phyloP scores from a whole-genome alignment of 768 basidiomycete species.

The Mycena amicta region DNA sequence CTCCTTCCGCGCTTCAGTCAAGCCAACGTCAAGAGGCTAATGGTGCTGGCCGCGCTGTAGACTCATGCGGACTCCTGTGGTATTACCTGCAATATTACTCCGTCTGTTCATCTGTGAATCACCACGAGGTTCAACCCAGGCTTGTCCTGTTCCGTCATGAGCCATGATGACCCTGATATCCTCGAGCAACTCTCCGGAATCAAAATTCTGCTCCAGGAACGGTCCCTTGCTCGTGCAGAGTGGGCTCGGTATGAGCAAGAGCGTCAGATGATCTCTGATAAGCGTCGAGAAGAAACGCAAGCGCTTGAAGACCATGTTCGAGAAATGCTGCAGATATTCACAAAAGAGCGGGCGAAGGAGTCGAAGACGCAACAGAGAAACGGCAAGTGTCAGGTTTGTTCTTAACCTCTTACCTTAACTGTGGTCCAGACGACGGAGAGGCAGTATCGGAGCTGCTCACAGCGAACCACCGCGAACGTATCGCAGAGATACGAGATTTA shows the following conservation, averaged over 20 bases:
- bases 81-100: background rate
- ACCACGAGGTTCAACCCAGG: slow-evolving; percentile 10
- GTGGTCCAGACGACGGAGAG: background rate
- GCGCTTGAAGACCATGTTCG: slow-evolving; percentile 1
- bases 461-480: background rate
- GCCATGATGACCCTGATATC: slow-evolving; percentile 4
- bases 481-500: background rate
- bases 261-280: slow-evolving; percentile 2
- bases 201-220: slow-evolving; percentile 12
- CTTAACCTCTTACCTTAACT: background rate
- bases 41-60: no score
- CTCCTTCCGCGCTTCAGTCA: no score
- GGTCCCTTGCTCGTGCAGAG: slow-evolving; percentile 7
- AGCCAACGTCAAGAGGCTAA: no score
- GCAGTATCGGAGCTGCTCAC: background rate
- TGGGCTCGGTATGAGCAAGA: slow-evolving; percentile 5
- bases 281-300: slow-evolving; percentile 4
- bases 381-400: no score
- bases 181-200: slow-evolving; percentile 11
- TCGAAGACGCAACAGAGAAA: no score
- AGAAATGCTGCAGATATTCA: slow-evolving; percentile 9
- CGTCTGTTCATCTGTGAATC: background rate
- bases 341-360: no score
- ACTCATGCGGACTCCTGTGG: background rate
- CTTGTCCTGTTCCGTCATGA: background rate